Conservation (phyloP, 208 protist species). For the Phytomonas francai region DNA sequence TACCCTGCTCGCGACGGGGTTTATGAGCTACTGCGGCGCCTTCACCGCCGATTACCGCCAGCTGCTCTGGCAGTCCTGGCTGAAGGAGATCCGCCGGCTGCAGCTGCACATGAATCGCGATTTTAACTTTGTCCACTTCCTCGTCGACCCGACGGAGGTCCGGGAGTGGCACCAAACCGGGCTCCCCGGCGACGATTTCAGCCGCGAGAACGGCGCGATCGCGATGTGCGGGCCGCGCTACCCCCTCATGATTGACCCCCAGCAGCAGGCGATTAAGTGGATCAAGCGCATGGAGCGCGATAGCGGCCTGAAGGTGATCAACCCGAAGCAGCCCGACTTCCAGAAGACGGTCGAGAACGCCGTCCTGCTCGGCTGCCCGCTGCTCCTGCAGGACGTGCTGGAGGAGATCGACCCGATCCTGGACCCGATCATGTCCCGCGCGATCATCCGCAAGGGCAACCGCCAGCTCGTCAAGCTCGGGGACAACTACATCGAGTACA, state of each 20-base stretch:
- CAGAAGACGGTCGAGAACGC: conserved; percentile 95
- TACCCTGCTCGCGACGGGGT: conserved; percentile 94
- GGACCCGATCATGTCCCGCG: conserved; percentile 93
- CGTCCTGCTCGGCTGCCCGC: conserved; percentile 94
- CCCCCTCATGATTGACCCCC: conserved; percentile 98
- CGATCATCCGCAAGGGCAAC: conserved; percentile 91
- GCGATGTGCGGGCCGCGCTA: conserved; percentile 93
- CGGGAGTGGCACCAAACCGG: conserved; percentile 96
- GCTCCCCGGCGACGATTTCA: conserved; percentile 95
- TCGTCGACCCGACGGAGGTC: conserved; percentile 93
- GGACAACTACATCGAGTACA: conserved; percentile 97
- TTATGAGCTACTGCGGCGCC: conserved; percentile 96
- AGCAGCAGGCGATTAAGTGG: conserved; percentile 99
- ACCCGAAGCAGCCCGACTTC: conserved; percentile 93
- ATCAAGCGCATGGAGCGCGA: conserved; percentile 95
- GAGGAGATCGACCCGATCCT: conserved; percentile 97
- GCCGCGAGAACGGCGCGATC: conserved; percentile 95
- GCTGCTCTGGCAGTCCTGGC: conserved; percentile 89
- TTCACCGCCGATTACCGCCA: conserved; percentile 94
- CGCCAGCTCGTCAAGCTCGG: conserved; percentile 92
- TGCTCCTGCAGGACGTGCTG: conserved; percentile 95
- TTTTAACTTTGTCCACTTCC: conserved; percentile 93
- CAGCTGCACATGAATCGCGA: conserved; percentile 76
- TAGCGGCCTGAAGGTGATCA: conserved; percentile 91
- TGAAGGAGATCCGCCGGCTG: conserved; percentile 80